Evolutionary conservation across 2,329 filamentous ascomycete species (phyloP), one percentile per base, ranked within the genome.

Genomic region (Alternaria burnsii): DNA sequence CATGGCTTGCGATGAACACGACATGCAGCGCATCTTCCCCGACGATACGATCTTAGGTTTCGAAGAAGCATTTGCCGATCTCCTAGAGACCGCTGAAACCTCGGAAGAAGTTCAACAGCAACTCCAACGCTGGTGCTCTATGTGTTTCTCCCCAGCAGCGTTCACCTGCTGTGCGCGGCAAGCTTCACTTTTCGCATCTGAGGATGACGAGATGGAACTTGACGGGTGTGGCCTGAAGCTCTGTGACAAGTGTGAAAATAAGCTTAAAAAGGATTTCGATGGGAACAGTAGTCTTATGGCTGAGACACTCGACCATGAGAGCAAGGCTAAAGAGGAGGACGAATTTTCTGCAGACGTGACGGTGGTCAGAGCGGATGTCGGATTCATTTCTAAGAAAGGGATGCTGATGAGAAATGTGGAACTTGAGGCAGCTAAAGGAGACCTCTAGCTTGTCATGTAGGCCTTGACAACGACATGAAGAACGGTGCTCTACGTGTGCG

Each of bases 201-300:
- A 41, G 4, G 59, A 54, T 3, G 57, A 56, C 1, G 66, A 70
- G 1, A 41, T 41, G 2, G 55, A 65, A 5, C 42, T 67, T 5
- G 42, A 62, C 0, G 74, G 76, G 0, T 78, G 76, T 26, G 72
- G 75, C 0, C 40, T 77, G 3, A 55, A 63, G 2, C 59, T 78
- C 5, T 78, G 76, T 50, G 12, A 24, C 0, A 9, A 16, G 1
- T 77, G 74, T 48, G 59, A 67, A 48, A 12, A 3, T 1, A 58
- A 22, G 32, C 50, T 75, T 1, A 40, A 53, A 8, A 51, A 66
- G 34, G 41, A 52, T 0, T 69, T 61, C 47, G 28, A 51, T 1
- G 62, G 63, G 4, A 59, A 69, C n/a, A 40, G 52, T 11, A 26
- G 65, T 16, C 34, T 34, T 0, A 69, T 75, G 66, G 65, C 58